Conservation (phyloP, 2,329 filamentous ascomycete species). For the Fusarium musae region DNA sequence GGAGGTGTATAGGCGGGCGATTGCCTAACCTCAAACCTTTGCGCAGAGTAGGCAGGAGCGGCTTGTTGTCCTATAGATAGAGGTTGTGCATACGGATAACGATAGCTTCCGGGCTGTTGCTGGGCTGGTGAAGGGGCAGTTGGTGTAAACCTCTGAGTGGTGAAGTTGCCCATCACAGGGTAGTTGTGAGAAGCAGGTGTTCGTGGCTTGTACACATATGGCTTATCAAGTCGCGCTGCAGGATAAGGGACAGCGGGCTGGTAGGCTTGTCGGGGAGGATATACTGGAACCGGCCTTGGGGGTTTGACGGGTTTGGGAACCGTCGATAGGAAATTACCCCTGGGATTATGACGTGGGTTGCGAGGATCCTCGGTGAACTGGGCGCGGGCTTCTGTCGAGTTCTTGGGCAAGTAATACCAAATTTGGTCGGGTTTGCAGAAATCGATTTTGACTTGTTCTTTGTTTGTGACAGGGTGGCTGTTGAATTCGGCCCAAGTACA, state of each 20-base stretch:
- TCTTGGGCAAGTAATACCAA: conserved; percentile 88
- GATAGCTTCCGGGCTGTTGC: conserved; percentile 24
- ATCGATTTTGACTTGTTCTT: conserved; percentile 75
- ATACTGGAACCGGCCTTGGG: conserved; percentile 50
- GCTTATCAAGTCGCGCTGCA: conserved; percentile 53
- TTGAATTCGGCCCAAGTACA: conserved; percentile 86
- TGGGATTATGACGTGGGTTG: conserved; percentile 70
- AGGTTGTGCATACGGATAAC: conserved; percentile 24
- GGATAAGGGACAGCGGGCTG: conserved; percentile 30
- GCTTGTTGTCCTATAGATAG: conserved; percentile 18
- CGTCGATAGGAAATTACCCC: conserved; percentile 78
- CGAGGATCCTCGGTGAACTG: conserved; percentile 86
- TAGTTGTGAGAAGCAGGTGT: conserved; percentile 47
- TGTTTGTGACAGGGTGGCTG: conserved; percentile 66
- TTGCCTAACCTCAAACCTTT: conserved; percentile 40
- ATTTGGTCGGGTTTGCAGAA: conserved; percentile 77
- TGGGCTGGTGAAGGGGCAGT: conserved; percentile 12
- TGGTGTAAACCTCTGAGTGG: conserved; percentile 43
- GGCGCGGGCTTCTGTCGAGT: conserved; percentile 88
- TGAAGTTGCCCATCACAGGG: conserved; percentile 37
- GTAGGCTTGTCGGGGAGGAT: conserved; percentile 43
- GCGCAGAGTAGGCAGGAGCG: conserved; percentile 26
- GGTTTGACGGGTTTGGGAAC: conserved; percentile 67
- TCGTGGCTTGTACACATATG: conserved; percentile 65
- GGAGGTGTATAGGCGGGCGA: conserved; percentile 26